Conservation (phyloP, 2,329 filamentous ascomycete species). For the Pyricularia grisea region DNA sequence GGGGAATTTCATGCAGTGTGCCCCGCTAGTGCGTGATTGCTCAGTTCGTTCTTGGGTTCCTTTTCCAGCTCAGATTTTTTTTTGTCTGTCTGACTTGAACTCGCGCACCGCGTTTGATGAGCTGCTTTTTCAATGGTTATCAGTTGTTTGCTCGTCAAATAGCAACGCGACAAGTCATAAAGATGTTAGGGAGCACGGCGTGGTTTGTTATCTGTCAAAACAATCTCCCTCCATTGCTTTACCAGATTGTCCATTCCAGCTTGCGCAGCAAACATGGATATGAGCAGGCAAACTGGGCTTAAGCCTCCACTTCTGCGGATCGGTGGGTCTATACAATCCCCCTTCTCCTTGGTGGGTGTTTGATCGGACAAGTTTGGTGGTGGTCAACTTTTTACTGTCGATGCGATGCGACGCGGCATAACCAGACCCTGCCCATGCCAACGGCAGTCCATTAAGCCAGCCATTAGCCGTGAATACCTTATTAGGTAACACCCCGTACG, state of each 20-base stretch:
- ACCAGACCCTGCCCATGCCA: background rate
- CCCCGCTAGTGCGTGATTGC: background rate
- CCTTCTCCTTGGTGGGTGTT: background rate
- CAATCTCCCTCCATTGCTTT: background rate
- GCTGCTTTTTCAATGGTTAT: background rate
- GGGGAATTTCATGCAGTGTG: background rate
- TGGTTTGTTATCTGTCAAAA: background rate
- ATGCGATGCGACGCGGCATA: background rate
- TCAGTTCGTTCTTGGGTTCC: background rate
- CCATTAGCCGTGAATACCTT: background rate
- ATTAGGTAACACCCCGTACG: background rate
- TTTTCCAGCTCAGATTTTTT: background rate
- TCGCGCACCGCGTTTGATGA: background rate
- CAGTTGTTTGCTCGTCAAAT: background rate
- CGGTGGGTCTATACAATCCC: background rate
- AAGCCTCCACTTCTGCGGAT: background rate
- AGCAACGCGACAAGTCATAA: background rate
- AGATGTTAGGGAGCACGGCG: background rate
- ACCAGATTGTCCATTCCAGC: background rate
- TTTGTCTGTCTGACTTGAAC: background rate
- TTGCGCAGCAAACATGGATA: background rate
- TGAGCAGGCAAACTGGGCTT: background rate
- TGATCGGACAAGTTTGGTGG: background rate
- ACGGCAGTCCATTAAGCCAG: background rate
- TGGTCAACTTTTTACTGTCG: background rate